A percentile compares a stretch with the other conserved stretches of the same genome.
Conservation (phyloP, 345 rosid species). For the Adansonia digitata region DNA sequence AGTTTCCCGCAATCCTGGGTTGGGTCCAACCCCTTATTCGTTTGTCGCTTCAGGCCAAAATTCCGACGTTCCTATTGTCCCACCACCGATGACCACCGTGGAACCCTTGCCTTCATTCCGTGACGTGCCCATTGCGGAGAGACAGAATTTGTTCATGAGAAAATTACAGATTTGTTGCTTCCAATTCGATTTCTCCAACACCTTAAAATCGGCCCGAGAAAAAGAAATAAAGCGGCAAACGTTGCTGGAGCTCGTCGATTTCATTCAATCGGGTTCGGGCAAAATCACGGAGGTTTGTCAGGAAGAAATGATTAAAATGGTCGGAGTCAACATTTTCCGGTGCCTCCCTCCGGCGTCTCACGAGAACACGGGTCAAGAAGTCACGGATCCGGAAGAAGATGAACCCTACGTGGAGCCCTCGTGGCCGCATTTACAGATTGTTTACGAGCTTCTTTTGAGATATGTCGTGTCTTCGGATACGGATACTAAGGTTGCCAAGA, state of each 20-base stretch:
- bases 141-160: constrained; percentile 56
- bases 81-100: constrained; percentile 52
- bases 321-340: constrained; percentile 58
- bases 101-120: constrained; percentile 67
- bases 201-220: constrained; percentile 50
- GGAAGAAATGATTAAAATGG: constrained; percentile 77
- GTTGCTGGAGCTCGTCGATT: constrained; percentile 65
- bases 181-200: constrained; percentile 61
- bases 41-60: constrained; percentile 27
- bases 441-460: constrained; percentile 69
- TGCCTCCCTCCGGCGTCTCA: constrained; percentile 75
- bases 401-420: constrained; percentile 74
- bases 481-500: constrained; percentile 72
- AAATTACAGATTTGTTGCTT: constrained; percentile 79
- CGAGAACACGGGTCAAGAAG: constrained; percentile 76
- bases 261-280: constrained; percentile 70
- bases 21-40: constrained; percentile 41
- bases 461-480: constrained; percentile 76
- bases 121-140: constrained; percentile 55
- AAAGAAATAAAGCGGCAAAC: constrained; percentile 86
- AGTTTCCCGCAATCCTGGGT: constrained; percentile 32
- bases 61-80: constrained; percentile 21
- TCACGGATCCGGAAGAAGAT: constrained; percentile 77
- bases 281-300: constrained; percentile 67
- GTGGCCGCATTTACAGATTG: constrained; percentile 91